Evolutionary conservation across 2,329 filamentous ascomycete genomes (phyloP), one percentile per base, ranked within the genome.

Genomic region (Trichoderma sp.): DNA sequence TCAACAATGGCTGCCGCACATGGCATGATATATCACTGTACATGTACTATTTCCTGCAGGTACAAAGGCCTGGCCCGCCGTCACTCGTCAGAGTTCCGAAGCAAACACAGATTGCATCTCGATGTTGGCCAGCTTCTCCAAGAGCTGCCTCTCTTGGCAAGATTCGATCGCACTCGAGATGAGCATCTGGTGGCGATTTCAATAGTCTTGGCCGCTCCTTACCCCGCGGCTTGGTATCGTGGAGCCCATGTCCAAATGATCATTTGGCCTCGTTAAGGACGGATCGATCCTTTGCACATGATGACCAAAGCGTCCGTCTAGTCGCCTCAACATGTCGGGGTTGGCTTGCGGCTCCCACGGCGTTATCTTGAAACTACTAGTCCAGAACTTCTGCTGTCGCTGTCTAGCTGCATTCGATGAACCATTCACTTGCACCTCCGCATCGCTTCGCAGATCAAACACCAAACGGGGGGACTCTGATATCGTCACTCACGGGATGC

Each of bases 361-460:
- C 19, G 7, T 19, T 47, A 50, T 55, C 44, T 47, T 50, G 26
- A 30, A 54, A 34, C 30, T 1, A 9, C 28, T 55, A 14, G 54
- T 55, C 19, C 17, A 21, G 19, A 14, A 50, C n/a, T 34, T 24
- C 21, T 10, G 12, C 24, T 45, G 50, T 26, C 24, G 24, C 21
- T 39, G 9, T 39, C 34, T 39, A 39, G 34, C 34, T 39, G 12
- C 34, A 39, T 39, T 14, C 34, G 34, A 39, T 3, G 34, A 14
- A 39, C 12, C 34, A 14, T 14, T 14, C 34, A 39, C 12, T 39
- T 39, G 34, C 34, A 39, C 10, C 48, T 55, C 60, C 19, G 50
- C 19, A 45, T 55, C 54, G 50, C 58, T 34, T 43, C 43, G 60
- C 60, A 47, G 60, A 63, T 63, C 60, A 54, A 45, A 34, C 26